A percentile compares a stretch with the other conserved stretches of the same genome.
These are phyloP conservation scores for Avena atlantica DNA, from an alignment of 176 grass and related monocot genomes.

Conservation along the genomic window DNA sequence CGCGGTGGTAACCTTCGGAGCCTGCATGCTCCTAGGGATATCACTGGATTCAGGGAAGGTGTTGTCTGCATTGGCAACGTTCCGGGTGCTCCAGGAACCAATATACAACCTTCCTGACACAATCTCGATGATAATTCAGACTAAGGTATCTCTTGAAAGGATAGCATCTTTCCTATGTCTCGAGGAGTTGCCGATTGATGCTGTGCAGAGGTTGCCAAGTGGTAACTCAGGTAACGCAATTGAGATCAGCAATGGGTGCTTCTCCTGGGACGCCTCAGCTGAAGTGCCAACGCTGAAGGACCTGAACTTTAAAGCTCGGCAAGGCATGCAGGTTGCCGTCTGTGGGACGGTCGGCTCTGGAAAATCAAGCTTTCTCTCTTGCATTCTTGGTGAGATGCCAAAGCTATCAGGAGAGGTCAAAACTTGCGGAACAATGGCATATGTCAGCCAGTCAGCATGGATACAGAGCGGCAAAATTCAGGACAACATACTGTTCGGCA, in stretches of 20 bases:
- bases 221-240: constrained; percentile 46
- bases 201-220: constrained; percentile 47
- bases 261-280: not conserved
- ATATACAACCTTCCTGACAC: constrained; percentile 55
- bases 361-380: constrained; percentile 57
- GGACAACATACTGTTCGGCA: constrained; percentile 57
- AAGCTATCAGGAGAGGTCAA: constrained; percentile 55
- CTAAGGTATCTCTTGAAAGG: constrained; percentile 57
- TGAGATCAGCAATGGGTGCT: not conserved
- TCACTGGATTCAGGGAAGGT: constrained; percentile 56
- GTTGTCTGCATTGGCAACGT: constrained; percentile 51
- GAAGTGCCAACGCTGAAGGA: constrained; percentile 37
- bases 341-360: constrained; percentile 52
- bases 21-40: constrained; percentile 53
- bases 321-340: constrained; percentile 47
- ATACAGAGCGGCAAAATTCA: constrained; percentile 60
- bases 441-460: constrained; percentile 59
- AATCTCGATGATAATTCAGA: constrained; percentile 54
- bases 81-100: constrained; percentile 52
- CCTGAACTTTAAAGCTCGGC: constrained; percentile 49
- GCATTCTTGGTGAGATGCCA: constrained; percentile 59
- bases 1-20: constrained; percentile 71
- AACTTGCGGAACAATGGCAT: constrained; percentile 42
- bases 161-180: constrained; percentile 55
- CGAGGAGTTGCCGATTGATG: constrained; percentile 45